Base-by-base conservation (phyloP, 2,329 filamentous ascomycete species). In the Epichloe amarillans region DNA sequence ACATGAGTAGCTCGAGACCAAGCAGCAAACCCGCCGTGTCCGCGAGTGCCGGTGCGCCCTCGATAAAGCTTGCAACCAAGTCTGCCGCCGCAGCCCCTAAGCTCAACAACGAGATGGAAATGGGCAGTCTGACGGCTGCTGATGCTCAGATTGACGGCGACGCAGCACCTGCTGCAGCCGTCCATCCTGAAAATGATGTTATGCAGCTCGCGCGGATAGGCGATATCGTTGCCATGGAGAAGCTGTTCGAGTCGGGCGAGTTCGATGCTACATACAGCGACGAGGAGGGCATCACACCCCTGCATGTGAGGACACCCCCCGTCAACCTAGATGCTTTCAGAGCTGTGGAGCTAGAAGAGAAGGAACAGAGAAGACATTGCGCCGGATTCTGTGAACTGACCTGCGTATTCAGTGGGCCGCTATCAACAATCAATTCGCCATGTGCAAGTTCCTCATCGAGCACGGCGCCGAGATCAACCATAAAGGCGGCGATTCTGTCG, bases 381-480 rank as follows among this genome's bases (percentile, higher is more conserved):
- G 23, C 19, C 15, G 6, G 15, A 40, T 12, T 33, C 33, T 14
- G 11, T n/a, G 4, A 36, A 42, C 47, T 49, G 38, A 49, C 47
- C 23, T 19, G 19, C 12, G 17, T 49, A 43, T 10, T 58, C 49
- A 98, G 88, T 98, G 93, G 93, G 93, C 93, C 45, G 88, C 94
- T 38, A 97, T 98, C 67, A 98, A 98, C 72, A 97, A 97, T 64
- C 93, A 96, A 66, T 94, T 91, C 71, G 87, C 88, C 58, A 89
- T 97, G 74, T 96, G 91, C 78, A 91, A 93, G 67, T 96, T 94
- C 69, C 82, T 98, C 43, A 79, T 98, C 64, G 86, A 79, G 47
- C 69, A 73, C 55, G 89, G 89, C 62, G 93, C 90, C 62, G 86
- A 95, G 64, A 85, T 97, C 61, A 97, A 98, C 70, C 84, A 83